Evolutionary conservation across 345 rosid species (phyloP).

Genomic region (Eucalyptus polybractea): DNA sequence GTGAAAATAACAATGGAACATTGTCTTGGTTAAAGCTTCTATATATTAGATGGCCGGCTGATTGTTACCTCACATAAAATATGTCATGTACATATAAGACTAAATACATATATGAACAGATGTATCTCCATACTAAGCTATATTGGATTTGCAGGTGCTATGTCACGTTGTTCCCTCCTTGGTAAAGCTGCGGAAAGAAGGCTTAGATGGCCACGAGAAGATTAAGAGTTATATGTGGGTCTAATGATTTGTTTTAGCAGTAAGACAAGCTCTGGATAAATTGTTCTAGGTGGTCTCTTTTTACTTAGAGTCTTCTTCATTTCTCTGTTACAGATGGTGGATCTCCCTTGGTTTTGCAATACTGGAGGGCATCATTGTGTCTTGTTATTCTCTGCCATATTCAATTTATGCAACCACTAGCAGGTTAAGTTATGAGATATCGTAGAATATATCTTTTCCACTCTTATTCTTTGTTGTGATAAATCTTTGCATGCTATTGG

Average conservation of each 20-base stretch:
- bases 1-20: neutral
- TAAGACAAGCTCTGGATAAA: slow-evolving; percentile 40
- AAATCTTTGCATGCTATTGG: neutral
- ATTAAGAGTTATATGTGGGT: slow-evolving; percentile 99
- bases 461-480: neutral
- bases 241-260: slow-evolving; percentile 61
- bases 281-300: neutral
- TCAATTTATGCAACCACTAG: slow-evolving; percentile 74
- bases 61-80: neutral
- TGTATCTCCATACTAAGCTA: neutral
- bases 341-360: slow-evolving; percentile 78
- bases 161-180: slow-evolving; percentile 87
- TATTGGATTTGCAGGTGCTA: slow-evolving; percentile 41
- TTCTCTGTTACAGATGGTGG: slow-evolving; percentile 79
- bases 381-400: slow-evolving; percentile 75
- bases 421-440: slow-evolving; percentile 25
- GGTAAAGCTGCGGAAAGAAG: slow-evolving; percentile 92
- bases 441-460: neutral
- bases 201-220: slow-evolving; percentile 94
- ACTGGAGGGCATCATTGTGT: slow-evolving; percentile 65
- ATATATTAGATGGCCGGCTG: neutral
- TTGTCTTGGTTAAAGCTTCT: neutral
- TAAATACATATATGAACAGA: neutral
- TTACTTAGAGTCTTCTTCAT: neutral
- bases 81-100: neutral